A percentile compares a stretch with the other conserved stretches of the same genome.
Evolutionary conservation across 2,329 filamentous ascomycete species (phyloP).

Genomic region (Diplocarpon rosae): DNA sequence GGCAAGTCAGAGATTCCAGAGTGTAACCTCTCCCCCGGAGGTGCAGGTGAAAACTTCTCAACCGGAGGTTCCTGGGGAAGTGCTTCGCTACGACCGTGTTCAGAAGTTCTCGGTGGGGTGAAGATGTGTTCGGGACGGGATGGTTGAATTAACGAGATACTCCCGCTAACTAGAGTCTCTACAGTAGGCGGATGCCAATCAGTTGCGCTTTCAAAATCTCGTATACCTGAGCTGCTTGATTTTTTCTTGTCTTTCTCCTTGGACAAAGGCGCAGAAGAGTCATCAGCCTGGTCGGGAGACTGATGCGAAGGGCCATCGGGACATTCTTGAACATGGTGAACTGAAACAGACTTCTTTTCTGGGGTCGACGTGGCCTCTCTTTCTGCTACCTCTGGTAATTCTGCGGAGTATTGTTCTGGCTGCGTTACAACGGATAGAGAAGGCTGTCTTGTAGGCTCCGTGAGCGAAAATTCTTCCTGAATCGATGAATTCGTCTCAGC

Average conservation of each 20-base stretch:
- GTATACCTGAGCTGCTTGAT: background rate
- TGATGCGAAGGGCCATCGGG: conserved; percentile 2
- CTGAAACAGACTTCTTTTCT: too few relatives aligned
- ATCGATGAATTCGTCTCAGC: too few relatives aligned
- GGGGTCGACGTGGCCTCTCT: too few relatives aligned
- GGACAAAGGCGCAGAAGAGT: conserved; percentile 6
- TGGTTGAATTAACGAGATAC: conserved; percentile 6
- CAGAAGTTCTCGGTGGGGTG: conserved; percentile 4
- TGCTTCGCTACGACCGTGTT: conserved; percentile 4
- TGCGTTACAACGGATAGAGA: too few relatives aligned
- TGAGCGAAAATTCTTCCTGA: too few relatives aligned
- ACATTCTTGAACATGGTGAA: background rate
- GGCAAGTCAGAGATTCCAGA: conserved; percentile 20
- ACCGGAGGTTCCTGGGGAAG: background rate
- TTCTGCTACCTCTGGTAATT: too few relatives aligned
- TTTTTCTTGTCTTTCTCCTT: conserved; percentile 13
- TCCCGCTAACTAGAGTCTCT: conserved; percentile 5
- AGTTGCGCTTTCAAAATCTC: too few relatives aligned
- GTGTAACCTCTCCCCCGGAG: conserved; percentile 10
- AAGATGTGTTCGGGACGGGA: conserved; percentile 11
- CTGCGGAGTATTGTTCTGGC: too few relatives aligned
- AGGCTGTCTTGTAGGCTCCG: too few relatives aligned
- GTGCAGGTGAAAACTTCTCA: conserved; percentile 9
- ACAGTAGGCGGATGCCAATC: conserved; percentile 3
- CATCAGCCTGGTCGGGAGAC: conserved; percentile 6